These are phyloP conservation scores for Juncus effusus DNA, from an alignment of 176 grass and related monocot genomes.

Conservation along the genomic window DNA sequence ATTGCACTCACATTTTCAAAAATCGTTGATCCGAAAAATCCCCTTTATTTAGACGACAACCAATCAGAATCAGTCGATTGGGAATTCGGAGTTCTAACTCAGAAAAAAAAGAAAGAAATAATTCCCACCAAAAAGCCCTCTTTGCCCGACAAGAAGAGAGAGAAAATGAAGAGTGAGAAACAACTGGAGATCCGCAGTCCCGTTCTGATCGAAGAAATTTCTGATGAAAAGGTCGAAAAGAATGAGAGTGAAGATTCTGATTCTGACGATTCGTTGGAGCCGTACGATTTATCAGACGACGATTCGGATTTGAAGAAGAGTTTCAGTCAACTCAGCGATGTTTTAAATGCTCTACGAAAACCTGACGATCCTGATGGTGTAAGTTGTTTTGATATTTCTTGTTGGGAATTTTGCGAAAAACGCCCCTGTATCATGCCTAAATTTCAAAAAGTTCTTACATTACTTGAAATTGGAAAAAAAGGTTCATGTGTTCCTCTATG, in stretches of 20 bases:
- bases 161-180: slow-evolving; percentile 36
- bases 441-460: too few species aligned
- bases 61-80: slow-evolving; percentile 79
- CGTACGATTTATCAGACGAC: slow-evolving; percentile 93
- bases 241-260: slow-evolving; percentile 46
- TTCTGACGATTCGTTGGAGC: slow-evolving; percentile 78
- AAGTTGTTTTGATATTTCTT: slow-evolving; percentile 32
- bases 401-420: too few species aligned
- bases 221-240: slow-evolving; percentile 40
- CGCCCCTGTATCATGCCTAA: too few species aligned
- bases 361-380: slow-evolving; percentile 87
- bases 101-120: slow-evolving; percentile 40
- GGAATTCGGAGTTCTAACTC: slow-evolving; percentile 66
- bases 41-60: slow-evolving; percentile 84
- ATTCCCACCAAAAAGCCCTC: slow-evolving; percentile 36
- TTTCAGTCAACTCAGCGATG: slow-evolving; percentile 67
- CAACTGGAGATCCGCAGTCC: slow-evolving; percentile 32
- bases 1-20: slow-evolving; percentile 90
- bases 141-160: slow-evolving; percentile 35
- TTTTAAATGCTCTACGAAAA: slow-evolving; percentile 72
- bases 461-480: too few species aligned
- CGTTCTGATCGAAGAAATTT: slow-evolving; percentile 45
- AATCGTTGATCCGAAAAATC: slow-evolving; percentile 88
- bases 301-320: slow-evolving; percentile 64
- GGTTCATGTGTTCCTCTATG: too few species aligned